Percentiles rank a stretch among this genome's conserved stretches.
Conservation (phyloP, 1,139 yeast species). For the Pichia norvegensis region DNA sequence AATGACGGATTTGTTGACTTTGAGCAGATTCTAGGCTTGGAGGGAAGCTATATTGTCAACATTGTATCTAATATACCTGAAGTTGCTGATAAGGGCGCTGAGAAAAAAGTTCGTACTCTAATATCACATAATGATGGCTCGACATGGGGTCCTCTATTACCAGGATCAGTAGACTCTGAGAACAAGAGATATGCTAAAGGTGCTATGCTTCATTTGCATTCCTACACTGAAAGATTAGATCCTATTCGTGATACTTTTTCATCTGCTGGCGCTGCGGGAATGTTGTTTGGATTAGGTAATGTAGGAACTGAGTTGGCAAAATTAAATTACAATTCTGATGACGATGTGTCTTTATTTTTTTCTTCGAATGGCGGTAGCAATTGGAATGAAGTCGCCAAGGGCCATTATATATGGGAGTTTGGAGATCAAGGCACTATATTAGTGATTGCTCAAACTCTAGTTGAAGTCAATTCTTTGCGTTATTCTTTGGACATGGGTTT, state of each 20-base stretch:
- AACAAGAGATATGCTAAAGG: slow-evolving; percentile 49
- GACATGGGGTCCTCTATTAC: slow-evolving; percentile 64
- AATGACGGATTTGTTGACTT: slow-evolving; percentile 74
- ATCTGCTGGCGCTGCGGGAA: slow-evolving; percentile 83
- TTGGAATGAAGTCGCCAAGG: slow-evolving; percentile 74
- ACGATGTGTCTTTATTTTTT: slow-evolving; percentile 45
- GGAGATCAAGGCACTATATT: slow-evolving; percentile 92
- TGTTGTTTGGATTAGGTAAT: slow-evolving; percentile 82
- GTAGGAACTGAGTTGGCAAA: slow-evolving; percentile 62
- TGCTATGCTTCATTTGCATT: slow-evolving; percentile 78
- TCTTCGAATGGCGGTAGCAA: slow-evolving; percentile 84
- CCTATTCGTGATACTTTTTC: slow-evolving; percentile 71
- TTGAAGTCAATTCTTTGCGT: slow-evolving; percentile 47
- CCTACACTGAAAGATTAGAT: slow-evolving; percentile 83
- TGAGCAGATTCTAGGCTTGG: slow-evolving; percentile 79
- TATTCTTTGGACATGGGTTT: slow-evolving; percentile 78
- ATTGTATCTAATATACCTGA: slow-evolving; percentile 47
- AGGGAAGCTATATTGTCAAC: slow-evolving; percentile 77
- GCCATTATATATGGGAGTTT: slow-evolving; percentile 84
- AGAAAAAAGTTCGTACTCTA: slow-evolving; percentile 55
- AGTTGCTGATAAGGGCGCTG: slow-evolving; percentile 29
- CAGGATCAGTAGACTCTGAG: slow-evolving; percentile 59
- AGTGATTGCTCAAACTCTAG: slow-evolving; percentile 55
- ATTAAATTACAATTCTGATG: slow-evolving; percentile 36
- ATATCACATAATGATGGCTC: slow-evolving; percentile 92